Conservation (phyloP, 2,329 filamentous ascomycete species). For the Fusarium illudens region DNA sequence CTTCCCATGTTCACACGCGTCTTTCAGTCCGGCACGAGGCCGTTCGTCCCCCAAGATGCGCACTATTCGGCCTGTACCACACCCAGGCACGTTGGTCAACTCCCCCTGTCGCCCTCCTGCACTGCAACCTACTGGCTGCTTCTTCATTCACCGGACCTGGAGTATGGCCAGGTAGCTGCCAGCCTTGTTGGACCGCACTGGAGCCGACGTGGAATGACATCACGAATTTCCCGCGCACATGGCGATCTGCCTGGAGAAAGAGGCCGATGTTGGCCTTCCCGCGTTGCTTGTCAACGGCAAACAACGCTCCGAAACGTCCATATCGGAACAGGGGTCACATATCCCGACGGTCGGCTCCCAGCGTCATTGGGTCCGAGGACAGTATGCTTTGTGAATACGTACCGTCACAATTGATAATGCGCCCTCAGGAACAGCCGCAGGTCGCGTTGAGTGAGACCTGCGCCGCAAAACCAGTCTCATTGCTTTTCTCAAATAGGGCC, state of each 20-base stretch:
- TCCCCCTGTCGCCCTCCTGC: constrained; percentile 3
- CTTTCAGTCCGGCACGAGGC: neutral
- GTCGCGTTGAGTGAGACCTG: constrained; percentile 36
- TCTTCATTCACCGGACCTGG: neutral
- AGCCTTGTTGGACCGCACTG: neutral
- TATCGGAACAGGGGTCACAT: constrained; percentile 21
- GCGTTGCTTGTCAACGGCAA: neutral
- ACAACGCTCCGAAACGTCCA: constrained; percentile 16
- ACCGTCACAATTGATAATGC: constrained; percentile 5
- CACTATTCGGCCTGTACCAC: neutral
- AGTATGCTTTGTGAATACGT: constrained; percentile 3
- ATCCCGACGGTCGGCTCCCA: neutral
- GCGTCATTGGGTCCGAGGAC: neutral
- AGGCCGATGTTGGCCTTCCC: constrained; percentile 10
- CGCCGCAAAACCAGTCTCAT: constrained; percentile 17
- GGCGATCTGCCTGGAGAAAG: constrained; percentile 1
- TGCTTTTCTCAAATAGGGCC: constrained; percentile 26
- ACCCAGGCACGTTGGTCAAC: constrained; percentile 7
- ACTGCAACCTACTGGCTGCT: neutral
- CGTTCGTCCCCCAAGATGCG: neutral
- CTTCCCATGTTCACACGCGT: neutral
- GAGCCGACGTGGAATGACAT: constrained; percentile 23
- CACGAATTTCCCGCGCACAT: constrained; percentile 4
- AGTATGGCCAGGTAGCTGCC: neutral
- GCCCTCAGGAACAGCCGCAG: constrained; percentile 31